Percentiles rank a stretch among this genome's conserved stretches.
These are phyloP conservation scores for Fusarium falciforme DNA, from an alignment of 2,329 filamentous ascomycete genomes.

Conservation along the genomic window DNA sequence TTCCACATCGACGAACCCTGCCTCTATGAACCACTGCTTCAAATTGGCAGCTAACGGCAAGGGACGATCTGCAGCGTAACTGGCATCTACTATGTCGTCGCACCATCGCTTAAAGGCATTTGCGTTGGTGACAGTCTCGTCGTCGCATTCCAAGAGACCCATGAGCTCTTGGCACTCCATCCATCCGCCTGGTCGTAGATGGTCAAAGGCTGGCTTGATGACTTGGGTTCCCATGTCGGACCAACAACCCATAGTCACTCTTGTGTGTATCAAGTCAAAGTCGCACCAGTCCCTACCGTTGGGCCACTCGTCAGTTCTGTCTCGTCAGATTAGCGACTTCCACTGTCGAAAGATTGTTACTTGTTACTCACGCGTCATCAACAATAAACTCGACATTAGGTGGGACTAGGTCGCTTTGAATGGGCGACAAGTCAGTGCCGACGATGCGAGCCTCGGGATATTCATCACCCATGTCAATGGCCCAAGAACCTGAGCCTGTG, in stretches of 20 bases:
- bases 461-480: not conserved
- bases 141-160: not conserved
- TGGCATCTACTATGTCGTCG: not conserved
- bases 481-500: constrained; percentile 2
- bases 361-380: not conserved
- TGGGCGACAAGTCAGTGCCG: constrained; percentile 3
- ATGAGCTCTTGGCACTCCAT: not conserved
- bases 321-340: not conserved
- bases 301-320: not conserved
- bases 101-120: not conserved
- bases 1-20: not conserved
- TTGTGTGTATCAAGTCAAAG: constrained; percentile 3
- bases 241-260: not conserved
- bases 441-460: not conserved
- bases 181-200: not conserved
- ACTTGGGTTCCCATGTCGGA: not conserved
- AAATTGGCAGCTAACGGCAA: not conserved
- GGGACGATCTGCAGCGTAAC: not conserved
- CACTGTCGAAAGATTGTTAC: not conserved
- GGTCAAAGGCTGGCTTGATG: constrained; percentile 1
- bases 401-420: not conserved
- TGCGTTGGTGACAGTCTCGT: not conserved
- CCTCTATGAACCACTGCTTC: constrained; percentile 1
- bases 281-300: not conserved
- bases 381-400: constrained; percentile 1